Evolutionary conservation across 2,329 filamentous ascomycete species (phyloP).

Genomic region (Botrytis deweyae): DNA sequence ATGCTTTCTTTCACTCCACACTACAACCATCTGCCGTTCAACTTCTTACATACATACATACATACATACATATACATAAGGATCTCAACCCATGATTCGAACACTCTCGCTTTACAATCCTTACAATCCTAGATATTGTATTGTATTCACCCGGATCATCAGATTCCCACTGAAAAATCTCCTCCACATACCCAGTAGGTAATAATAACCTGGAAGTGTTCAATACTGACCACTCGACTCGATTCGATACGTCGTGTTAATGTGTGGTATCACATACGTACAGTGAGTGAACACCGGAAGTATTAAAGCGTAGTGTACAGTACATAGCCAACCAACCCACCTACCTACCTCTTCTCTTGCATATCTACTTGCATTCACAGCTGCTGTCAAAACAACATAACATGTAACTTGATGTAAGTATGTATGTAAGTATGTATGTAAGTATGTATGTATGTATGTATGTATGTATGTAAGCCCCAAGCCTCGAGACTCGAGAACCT

Average conservation of each 20-base stretch:
- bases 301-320: background rate
- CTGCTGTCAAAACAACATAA: background rate
- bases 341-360: background rate
- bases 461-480: background rate
- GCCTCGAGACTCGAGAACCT: background rate
- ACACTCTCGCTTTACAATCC: background rate
- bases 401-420: background rate
- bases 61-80: background rate
- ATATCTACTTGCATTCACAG: background rate
- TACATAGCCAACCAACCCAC: background rate
- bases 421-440: background rate
- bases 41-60: background rate
- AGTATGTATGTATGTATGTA: background rate
- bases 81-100: background rate
- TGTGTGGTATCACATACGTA: background rate
- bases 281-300: background rate
- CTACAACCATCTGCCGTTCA: background rate
- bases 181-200: background rate
- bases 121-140: background rate
- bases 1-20: background rate
- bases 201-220: background rate
- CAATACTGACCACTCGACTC: constrained; percentile 1
- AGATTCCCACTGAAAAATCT: background rate
- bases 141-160: background rate
- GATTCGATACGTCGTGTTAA: background rate